These are phyloP conservation scores for Arabidopsis thaliana DNA, from an alignment of 345 rosid species.

Conservation along the genomic window TAIR10.1 NC_003076.8:21190501-21191000, in stretches of 20 bases:
- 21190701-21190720: neutral
- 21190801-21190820: neutral
- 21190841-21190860: too few species aligned
- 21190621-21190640: neutral
- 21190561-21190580: too few species aligned
- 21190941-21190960: neutral
- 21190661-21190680: neutral
- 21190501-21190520: neutral
- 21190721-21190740: neutral
- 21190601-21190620: too few species aligned
- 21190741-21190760: neutral
- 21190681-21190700: neutral
- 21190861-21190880: too few species aligned
- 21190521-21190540: neutral
- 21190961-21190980: neutral
- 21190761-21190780: neutral
- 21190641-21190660: neutral
- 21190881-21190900: too few species aligned
- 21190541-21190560: neutral
- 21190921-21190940: neutral
- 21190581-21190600: too few species aligned
- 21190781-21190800: too few species aligned
- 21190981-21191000: neutral
- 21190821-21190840: too few species aligned
- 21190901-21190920: neutral